These are phyloP conservation scores for Saccharomycodes ludwigii DNA, from an alignment of 805 yeast species.

Conservation along the genomic window DNA sequence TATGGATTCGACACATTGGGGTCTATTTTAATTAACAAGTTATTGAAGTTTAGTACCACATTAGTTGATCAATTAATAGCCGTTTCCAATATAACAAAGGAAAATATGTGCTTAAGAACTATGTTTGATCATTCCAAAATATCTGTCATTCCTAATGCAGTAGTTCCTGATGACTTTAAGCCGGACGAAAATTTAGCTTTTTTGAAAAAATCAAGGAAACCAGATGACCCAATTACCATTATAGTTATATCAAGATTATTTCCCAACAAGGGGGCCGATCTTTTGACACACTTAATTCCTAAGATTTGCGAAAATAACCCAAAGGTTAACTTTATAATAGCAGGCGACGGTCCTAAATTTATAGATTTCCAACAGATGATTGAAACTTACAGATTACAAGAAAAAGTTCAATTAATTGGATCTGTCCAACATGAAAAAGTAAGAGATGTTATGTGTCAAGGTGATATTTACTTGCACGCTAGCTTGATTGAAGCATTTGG, in stretches of 20 bases:
- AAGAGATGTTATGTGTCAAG: slow-evolving; percentile 82
- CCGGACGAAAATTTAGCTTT: slow-evolving; percentile 23
- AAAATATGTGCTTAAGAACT: slow-evolving; percentile 84
- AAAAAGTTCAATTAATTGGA: slow-evolving; percentile 76
- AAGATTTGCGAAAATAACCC: slow-evolving; percentile 52
- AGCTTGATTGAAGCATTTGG: slow-evolving; percentile 96
- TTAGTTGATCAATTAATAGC: slow-evolving; percentile 92
- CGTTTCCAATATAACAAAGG: slow-evolving; percentile 93
- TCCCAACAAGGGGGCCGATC: slow-evolving; percentile 94
- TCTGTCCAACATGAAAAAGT: slow-evolving; percentile 87
- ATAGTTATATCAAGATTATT: slow-evolving; percentile 85
- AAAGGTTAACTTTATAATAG: slow-evolving; percentile 68
- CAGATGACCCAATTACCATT: slow-evolving; percentile 48
- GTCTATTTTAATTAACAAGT: slow-evolving; percentile 75
- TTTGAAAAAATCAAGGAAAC: slow-evolving; percentile 15
- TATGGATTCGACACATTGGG: slow-evolving; percentile 87
- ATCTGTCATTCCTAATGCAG: slow-evolving; percentile 94
- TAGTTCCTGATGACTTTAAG: slow-evolving; percentile 68
- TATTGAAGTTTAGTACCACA: slow-evolving; percentile 68
- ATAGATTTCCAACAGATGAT: slow-evolving; percentile 92
- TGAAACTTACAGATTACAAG: slow-evolving; percentile 74
- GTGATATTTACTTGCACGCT: slow-evolving; percentile 89
- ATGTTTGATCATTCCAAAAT: slow-evolving; percentile 64
- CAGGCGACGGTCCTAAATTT: slow-evolving; percentile 96
- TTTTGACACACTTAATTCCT: slow-evolving; percentile 76